Percentiles rank a stretch among this genome's conserved stretches.
These are phyloP conservation scores for Allium fistulosum DNA, from an alignment of 106 monocot genomes.

Conservation along the genomic window DNA sequence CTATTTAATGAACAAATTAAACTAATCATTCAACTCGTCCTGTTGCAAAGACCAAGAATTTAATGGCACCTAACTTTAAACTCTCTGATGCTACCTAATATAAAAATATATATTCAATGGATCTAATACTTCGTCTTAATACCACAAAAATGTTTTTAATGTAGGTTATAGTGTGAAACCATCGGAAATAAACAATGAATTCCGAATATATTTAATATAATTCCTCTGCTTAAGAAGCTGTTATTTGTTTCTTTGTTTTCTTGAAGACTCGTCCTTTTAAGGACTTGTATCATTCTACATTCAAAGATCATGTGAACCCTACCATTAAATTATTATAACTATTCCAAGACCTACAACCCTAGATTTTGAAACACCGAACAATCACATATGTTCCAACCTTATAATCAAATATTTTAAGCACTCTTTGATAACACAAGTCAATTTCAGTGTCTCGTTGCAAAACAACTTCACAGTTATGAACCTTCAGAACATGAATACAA, in stretches of 20 bases:
- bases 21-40: not conserved
- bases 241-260: conserved; percentile 7
- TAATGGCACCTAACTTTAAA: not conserved
- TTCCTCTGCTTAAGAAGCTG: not conserved
- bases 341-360: not conserved
- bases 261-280: not conserved
- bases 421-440: not conserved
- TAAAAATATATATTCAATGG: not conserved
- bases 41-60: not conserved
- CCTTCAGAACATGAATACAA: not conserved
- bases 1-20: not conserved
- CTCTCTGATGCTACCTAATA: not conserved
- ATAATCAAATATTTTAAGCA: not conserved
- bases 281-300: not conserved
- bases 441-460: not conserved
- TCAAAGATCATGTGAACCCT: conserved; percentile 6
- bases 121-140: conserved; percentile 1
- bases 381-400: not conserved
- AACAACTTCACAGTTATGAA: conserved; percentile 1
- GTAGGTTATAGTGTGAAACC: not conserved
- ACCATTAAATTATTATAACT: not conserved
- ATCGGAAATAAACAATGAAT: conserved; percentile 3
- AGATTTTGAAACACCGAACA: conserved; percentile 4
- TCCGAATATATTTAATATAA: not conserved
- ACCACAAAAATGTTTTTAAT: not conserved